These are phyloP conservation scores for Hortaea sp. DNA, from an alignment of 2,329 filamentous ascomycete genomes.

Conservation along the genomic window DNA sequence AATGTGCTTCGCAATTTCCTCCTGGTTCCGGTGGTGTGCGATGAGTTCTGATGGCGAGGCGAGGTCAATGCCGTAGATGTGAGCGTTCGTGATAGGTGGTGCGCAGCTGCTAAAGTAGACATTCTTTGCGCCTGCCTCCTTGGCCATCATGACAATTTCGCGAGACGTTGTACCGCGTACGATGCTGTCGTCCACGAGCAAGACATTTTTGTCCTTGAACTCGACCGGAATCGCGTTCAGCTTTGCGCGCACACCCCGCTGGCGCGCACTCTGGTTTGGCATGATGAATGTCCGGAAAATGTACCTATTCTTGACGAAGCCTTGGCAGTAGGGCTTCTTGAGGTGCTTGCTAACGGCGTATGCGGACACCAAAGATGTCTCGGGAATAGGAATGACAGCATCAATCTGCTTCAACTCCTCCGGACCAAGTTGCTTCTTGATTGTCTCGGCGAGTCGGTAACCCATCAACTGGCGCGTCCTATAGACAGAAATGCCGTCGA, in stretches of 20 bases:
- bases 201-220: conserved; percentile 69
- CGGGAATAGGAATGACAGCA: conserved; percentile 71
- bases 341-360: conserved; percentile 65
- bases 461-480: conserved; percentile 82
- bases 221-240: conserved; percentile 78
- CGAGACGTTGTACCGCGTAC: conserved; percentile 75
- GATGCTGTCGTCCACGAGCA: conserved; percentile 82
- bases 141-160: conserved; percentile 74
- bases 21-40: conserved; percentile 54
- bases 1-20: conserved; percentile 56
- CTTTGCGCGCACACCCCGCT: conserved; percentile 83
- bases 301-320: conserved; percentile 83
- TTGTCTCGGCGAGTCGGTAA: conserved; percentile 62
- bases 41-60: conserved; percentile 62
- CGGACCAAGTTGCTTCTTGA: conserved; percentile 57
- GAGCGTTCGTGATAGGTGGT: conserved; percentile 70
- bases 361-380: conserved; percentile 75
- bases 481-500: conserved; percentile 83
- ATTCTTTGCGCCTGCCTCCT: conserved; percentile 70
- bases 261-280: conserved; percentile 68
- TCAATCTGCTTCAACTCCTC: conserved; percentile 68
- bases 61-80: conserved; percentile 76
- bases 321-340: conserved; percentile 67
- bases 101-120: conserved; percentile 77
- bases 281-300: conserved; percentile 83